Evolutionary conservation across 106 monocot species (phyloP).

Genomic region (Apostasia ramifera): DNA sequence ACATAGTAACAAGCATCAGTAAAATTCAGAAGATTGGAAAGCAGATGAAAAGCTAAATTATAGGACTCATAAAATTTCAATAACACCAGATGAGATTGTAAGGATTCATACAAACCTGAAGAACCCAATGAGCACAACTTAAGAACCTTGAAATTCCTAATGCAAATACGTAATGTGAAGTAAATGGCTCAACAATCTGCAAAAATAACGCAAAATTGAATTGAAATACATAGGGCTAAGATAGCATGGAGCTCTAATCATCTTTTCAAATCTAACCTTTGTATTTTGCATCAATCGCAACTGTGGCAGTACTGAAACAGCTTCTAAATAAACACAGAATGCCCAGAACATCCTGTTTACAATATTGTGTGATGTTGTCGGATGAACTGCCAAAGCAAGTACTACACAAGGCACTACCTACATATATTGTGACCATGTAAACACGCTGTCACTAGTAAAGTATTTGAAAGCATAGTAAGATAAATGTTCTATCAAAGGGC

Average conservation of each 20-base stretch:
- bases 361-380: slow-evolving; percentile 29
- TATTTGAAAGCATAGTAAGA: no score
- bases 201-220: background rate
- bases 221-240: background rate
- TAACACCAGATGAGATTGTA: no score
- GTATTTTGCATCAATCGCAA: slow-evolving; percentile 36
- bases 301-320: slow-evolving; percentile 33
- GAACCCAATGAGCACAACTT: slow-evolving; percentile 45
- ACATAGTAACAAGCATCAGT: no score
- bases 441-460: no score
- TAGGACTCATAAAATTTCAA: no score
- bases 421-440: background rate
- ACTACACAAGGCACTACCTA: slow-evolving; percentile 54
- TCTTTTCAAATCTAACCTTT: slow-evolving; percentile 1
- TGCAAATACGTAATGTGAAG: slow-evolving; percentile 56
- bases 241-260: background rate
- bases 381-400: slow-evolving; percentile 36
- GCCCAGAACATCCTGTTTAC: slow-evolving; percentile 46
- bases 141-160: slow-evolving; percentile 44
- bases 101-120: slow-evolving; percentile 29
- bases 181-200: slow-evolving; percentile 60
- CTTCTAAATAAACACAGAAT: slow-evolving; percentile 44
- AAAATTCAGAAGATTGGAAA: no score
- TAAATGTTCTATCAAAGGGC: no score
- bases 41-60: no score